phyloP scores from a whole-genome alignment of 768 basidiomycete species.

The Suillus cothurnatus region DNA sequence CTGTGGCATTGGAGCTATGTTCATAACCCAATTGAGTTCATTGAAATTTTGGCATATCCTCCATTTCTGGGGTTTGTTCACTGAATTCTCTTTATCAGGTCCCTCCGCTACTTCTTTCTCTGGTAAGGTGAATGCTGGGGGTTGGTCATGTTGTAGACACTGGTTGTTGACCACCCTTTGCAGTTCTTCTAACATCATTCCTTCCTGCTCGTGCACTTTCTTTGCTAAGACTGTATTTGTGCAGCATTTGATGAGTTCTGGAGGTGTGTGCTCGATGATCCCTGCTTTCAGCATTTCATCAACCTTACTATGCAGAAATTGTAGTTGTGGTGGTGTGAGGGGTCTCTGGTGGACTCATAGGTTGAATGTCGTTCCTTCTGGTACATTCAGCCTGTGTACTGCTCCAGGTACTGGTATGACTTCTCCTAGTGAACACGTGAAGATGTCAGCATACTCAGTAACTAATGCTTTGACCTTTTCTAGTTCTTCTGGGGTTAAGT shows the following conservation, averaged over 20 bases:
- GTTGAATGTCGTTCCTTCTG: background rate
- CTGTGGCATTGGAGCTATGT: slow-evolving; percentile 22
- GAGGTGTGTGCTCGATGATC: background rate
- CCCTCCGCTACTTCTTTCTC: background rate
- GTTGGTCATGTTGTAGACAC: slow-evolving; percentile 8
- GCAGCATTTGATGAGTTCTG: slow-evolving; percentile 21
- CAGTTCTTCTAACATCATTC: slow-evolving; percentile 37
- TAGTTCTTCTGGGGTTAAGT: slow-evolving; percentile 29
- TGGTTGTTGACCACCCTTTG: slow-evolving; percentile 31
- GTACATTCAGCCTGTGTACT: background rate
- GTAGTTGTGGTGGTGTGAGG: slow-evolving; percentile 4
- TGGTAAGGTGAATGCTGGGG: background rate
- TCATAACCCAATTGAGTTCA: slow-evolving; percentile 20
- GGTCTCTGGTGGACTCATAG: background rate
- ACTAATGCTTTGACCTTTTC: slow-evolving; percentile 15
- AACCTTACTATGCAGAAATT: background rate
- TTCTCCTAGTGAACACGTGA: slow-evolving; percentile 41
- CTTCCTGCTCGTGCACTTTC: slow-evolving; percentile 36
- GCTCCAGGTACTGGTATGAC: slow-evolving; percentile 29
- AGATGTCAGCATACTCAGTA: slow-evolving; percentile 34
- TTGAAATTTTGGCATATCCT: slow-evolving; percentile 33
- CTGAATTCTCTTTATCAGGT: slow-evolving; percentile 20
- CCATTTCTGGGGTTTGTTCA: slow-evolving; percentile 27
- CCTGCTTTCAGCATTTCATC: slow-evolving; percentile 5
- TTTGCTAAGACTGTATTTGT: slow-evolving; percentile 36